These are phyloP conservation scores for Ophiocordyceps camponoti-leonardi DNA, from an alignment of 2,329 filamentous ascomycete species.

Conservation along the genomic window DNA sequence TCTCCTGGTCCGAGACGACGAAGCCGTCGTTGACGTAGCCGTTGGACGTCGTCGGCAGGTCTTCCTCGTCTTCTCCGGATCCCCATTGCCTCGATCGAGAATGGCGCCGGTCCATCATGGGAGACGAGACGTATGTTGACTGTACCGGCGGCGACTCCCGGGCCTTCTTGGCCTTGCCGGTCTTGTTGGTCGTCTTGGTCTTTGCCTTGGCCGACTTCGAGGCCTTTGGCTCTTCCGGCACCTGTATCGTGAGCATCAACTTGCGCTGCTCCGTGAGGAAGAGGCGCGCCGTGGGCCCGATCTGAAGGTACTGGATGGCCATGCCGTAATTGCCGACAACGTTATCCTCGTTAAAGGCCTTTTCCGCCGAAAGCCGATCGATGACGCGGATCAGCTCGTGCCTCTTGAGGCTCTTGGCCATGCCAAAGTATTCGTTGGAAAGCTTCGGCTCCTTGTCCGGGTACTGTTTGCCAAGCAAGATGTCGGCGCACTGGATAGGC, in stretches of 20 bases:
- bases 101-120: constrained; percentile 19
- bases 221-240: constrained; percentile 15
- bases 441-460: constrained; percentile 35
- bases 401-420: constrained; percentile 51
- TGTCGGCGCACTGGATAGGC: constrained; percentile 65
- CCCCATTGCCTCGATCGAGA: constrained; percentile 9
- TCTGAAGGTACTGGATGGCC: constrained; percentile 52
- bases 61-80: constrained; percentile 16
- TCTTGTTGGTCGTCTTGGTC: constrained; percentile 11
- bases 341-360: constrained; percentile 56
- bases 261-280: constrained; percentile 28
- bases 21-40: constrained; percentile 34
- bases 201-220: constrained; percentile 17
- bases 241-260: constrained; percentile 26
- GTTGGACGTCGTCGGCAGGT: constrained; percentile 22
- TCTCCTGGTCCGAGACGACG: constrained; percentile 22
- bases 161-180: constrained; percentile 16
- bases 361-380: constrained; percentile 54
- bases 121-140: constrained; percentile 34
- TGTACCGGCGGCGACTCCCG: constrained; percentile 21
- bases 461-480: constrained; percentile 55
- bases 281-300: constrained; percentile 21
- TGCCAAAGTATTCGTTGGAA: constrained; percentile 46
- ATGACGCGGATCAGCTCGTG: constrained; percentile 76
- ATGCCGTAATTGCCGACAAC: constrained; percentile 36